Percentiles rank a stretch among this genome's conserved stretches.
These are phyloP conservation scores for Stevia rebaudiana DNA, from an alignment of 140 eudicot genomes.

Conservation along the genomic window DNA sequence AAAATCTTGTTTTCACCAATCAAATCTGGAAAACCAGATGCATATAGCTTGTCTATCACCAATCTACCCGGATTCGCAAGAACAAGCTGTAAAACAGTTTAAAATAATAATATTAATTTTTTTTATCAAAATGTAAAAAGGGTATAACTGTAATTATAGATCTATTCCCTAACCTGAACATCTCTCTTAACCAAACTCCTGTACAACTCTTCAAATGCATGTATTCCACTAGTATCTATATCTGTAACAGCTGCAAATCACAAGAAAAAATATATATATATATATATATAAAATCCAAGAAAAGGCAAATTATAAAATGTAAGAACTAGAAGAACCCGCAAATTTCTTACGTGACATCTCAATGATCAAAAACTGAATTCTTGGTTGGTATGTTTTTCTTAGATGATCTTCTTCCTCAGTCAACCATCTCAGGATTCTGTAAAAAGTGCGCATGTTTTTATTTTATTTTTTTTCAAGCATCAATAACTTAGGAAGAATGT, in stretches of 20 bases:
- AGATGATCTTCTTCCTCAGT: conserved; percentile 53
- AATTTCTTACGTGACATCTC: conserved; percentile 81
- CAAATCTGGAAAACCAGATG: conserved; percentile 45
- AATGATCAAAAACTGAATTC: conserved; percentile 51
- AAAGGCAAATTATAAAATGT: not conserved
- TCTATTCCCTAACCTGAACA: conserved; percentile 37
- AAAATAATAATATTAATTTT: not conserved
- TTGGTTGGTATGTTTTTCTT: conserved; percentile 39
- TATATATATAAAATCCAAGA: not conserved
- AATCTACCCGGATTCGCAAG: conserved; percentile 69
- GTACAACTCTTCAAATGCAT: conserved; percentile 73
- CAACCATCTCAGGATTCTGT: conserved; percentile 74
- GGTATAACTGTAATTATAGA: not conserved
- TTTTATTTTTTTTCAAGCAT: not conserved
- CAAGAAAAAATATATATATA: not conserved
- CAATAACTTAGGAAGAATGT: not conserved
- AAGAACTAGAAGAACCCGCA: not conserved
- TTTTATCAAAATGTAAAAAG: not conserved
- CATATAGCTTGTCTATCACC: conserved; percentile 66
- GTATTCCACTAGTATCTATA: conserved; percentile 86
- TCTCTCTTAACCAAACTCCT: conserved; percentile 64
- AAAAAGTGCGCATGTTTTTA: not conserved
- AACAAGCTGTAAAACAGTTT: conserved; percentile 44
- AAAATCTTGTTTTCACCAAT: conserved; percentile 71
- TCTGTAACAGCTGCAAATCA: conserved; percentile 69